Base-by-base conservation (phyloP, 176 grass and related monocot species). In the Neostapfia colusana region DNA sequence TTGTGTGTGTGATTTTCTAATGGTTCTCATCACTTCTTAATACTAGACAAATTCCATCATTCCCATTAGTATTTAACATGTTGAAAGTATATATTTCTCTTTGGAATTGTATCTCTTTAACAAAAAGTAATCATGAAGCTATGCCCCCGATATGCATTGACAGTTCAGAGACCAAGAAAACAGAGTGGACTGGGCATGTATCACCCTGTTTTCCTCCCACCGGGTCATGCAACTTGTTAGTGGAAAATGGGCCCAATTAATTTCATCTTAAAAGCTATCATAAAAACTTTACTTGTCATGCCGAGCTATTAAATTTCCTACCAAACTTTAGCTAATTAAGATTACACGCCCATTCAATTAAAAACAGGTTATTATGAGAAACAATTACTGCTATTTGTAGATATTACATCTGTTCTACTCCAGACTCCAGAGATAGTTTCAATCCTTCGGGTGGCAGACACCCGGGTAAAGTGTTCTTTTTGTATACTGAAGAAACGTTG, bases 111-210 rank as follows among this genome's bases (percentile, higher is more conserved):
- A n/a, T n/a, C n/a, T n/a, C n/a, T n/a, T n/a, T n/a, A n/a, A n/a
- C n/a, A n/a, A n/a, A n/a, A n/a, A n/a, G n/a, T n/a, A n/a, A n/a
- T n/a, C n/a, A n/a, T n/a, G n/a, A n/a, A n/a, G n/a, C n/a, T n/a
- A n/a, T n/a, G n/a, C n/a, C n/a, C n/a, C n/a, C n/a, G n/a, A n/a
- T n/a, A n/a, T n/a, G 9, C 8, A 41, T 41, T 41, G 39, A 8
- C 43, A 11, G 11, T 45, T 45, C 43, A 31, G 25, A 6, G 11
- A 75, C 13, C 0, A 63, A 6, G 6, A 63, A 68, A 74, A 1
- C 4, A 61, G 46, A 15, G 2, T 67, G 21, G 79, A 72, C n/a
- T 73, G 45, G 43, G 27, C 69, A 56, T 7, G 25, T 74, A 62
- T 17, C 56, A 18, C 20, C 5, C 2, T 6, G 14, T 64, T 82